These are phyloP conservation scores for Podila verticillata DNA, from an alignment of 192 early-diverging fungal species.

Conservation along the genomic window DNA sequence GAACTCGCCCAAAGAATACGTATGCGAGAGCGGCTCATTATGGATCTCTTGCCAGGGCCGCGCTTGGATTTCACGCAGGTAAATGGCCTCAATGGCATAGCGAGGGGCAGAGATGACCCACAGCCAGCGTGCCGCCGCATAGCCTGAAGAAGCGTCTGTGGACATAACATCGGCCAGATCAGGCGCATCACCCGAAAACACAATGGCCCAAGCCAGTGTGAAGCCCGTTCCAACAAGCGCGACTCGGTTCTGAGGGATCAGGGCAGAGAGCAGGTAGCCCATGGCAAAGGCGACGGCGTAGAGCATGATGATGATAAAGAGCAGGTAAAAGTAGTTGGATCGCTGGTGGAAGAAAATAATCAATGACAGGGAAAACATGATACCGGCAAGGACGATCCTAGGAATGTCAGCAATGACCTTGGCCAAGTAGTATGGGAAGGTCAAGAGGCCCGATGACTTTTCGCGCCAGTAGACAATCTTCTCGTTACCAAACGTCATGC, in stretches of 20 bases:
- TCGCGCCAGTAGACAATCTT: conserved; percentile 75
- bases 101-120: conserved; percentile 70
- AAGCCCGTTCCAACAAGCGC: conserved; percentile 67
- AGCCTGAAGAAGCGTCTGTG: conserved; percentile 18
- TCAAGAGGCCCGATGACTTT: conserved; percentile 62
- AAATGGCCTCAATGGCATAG: conserved; percentile 70
- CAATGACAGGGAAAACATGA: conserved; percentile 68
- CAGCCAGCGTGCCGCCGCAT: conserved; percentile 55
- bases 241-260: conserved; percentile 50
- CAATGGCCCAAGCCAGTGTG: conserved; percentile 69
- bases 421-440: conserved; percentile 69
- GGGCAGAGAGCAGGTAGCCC: conserved; percentile 66
- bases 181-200: conserved; percentile 65
- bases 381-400: conserved; percentile 60
- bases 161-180: conserved; percentile 55
- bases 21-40: conserved; percentile 31
- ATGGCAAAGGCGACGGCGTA: conserved; percentile 67
- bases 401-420: conserved; percentile 71
- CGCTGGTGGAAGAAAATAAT: conserved; percentile 65
- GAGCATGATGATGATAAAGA: conserved; percentile 58
- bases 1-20: conserved; percentile 54
- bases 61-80: conserved; percentile 60
- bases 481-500: conserved; percentile 71
- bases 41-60: conserved; percentile 50
- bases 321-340: conserved; percentile 34